Evolutionary conservation across 768 basidiomycete species (phyloP).

Genomic region (Mrakia gelida): DNA sequence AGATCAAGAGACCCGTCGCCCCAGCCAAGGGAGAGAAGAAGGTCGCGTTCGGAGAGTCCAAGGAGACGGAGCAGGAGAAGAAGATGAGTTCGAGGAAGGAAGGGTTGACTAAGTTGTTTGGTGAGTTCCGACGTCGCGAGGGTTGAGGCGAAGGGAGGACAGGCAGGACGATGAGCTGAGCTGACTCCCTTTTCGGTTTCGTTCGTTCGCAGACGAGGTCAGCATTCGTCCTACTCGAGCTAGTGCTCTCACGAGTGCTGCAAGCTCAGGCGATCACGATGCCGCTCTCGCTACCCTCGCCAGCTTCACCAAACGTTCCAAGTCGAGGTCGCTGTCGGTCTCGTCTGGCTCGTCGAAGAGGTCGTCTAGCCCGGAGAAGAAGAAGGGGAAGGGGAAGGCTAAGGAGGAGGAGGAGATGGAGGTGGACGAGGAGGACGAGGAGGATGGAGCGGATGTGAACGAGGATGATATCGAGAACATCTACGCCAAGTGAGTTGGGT

Average conservation of each 20-base stretch:
- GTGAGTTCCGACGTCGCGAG: slow-evolving; percentile 43
- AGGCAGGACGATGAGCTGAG: neutral
- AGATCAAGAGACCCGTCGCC: slow-evolving; percentile 21
- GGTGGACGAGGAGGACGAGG: slow-evolving; percentile 75
- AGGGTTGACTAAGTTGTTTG: slow-evolving; percentile 68
- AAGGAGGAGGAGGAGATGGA: slow-evolving; percentile 56
- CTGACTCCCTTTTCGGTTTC: neutral
- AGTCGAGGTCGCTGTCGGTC: slow-evolving; percentile 57
- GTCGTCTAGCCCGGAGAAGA: slow-evolving; percentile 42
- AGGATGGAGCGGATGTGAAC: slow-evolving; percentile 71
- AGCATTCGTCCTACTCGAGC: slow-evolving; percentile 12
- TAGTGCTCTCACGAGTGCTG: slow-evolving; percentile 1
- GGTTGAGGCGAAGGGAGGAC: neutral
- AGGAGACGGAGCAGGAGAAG: slow-evolving; percentile 74
- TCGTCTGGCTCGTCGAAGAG: slow-evolving; percentile 44
- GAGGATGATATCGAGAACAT: slow-evolving; percentile 77
- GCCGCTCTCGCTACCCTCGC: neutral
- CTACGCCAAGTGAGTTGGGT: slow-evolving; percentile 63
- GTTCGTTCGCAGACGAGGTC: slow-evolving; percentile 15
- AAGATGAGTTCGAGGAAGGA: slow-evolving; percentile 73
- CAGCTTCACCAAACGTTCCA: slow-evolving; percentile 1
- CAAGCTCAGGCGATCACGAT: neutral
- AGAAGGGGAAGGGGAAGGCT: slow-evolving; percentile 47
- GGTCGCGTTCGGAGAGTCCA: slow-evolving; percentile 29
- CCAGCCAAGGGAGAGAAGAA: neutral